Evolutionary conservation across 345 rosid genomes (phyloP).

Genomic region (Tarenaya hassleriana): DNA sequence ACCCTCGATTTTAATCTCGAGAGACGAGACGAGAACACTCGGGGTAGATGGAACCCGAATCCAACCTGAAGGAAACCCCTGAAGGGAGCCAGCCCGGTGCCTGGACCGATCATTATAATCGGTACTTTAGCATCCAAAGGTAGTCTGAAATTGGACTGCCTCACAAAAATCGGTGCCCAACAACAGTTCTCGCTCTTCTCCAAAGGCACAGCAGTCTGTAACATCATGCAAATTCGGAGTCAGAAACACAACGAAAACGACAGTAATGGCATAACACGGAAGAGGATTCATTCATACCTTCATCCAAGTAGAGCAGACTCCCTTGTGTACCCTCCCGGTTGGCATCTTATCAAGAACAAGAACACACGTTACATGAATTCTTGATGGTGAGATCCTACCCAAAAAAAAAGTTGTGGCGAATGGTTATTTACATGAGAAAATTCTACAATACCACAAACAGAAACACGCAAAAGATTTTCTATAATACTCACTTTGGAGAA

Average conservation of each 20-base stretch:
- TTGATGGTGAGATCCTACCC: constrained; percentile 83
- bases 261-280: too few species aligned
- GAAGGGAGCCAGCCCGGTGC: constrained; percentile 97
- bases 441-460: too few species aligned
- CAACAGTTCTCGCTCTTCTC: constrained; percentile 65
- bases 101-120: constrained; percentile 92
- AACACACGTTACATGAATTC: constrained; percentile 94
- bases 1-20: too few species aligned
- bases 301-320: constrained; percentile 98
- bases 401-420: too few species aligned
- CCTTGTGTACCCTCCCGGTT: constrained; percentile 80
- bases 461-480: background rate
- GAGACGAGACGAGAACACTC: too few species aligned
- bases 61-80: constrained; percentile 71
- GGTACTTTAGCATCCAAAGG: constrained; percentile 72
- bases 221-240: too few species aligned
- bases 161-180: constrained; percentile 77
- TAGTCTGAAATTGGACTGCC: constrained; percentile 92
- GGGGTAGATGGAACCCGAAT: too few species aligned
- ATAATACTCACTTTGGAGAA: constrained; percentile 64
- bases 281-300: constrained; percentile 31
- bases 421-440: too few species aligned
- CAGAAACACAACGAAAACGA: too few species aligned
- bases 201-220: constrained; percentile 59
- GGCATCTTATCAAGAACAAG: constrained; percentile 78